phyloP scores from a whole-genome alignment of 257 asterid genomes.

The Perilla frutescens region DNA sequence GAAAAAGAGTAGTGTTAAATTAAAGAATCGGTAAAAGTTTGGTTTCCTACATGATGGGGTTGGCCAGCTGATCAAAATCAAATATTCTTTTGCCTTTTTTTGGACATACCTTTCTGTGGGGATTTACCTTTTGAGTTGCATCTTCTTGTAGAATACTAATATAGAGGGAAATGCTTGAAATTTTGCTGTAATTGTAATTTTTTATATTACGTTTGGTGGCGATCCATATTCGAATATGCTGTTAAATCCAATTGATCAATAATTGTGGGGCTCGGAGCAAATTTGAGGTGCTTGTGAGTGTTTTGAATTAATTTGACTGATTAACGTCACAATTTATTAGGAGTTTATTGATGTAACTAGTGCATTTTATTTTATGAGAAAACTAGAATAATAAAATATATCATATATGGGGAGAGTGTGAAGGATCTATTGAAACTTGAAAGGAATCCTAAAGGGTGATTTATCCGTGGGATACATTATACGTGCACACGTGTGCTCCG shows the following conservation, averaged over 20 bases:
- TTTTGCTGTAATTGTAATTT: neutral
- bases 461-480: neutral
- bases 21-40: neutral
- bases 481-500: slow-evolving; percentile 27
- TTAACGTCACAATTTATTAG: neutral
- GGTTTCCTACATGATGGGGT: slow-evolving; percentile 14
- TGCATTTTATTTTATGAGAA: neutral
- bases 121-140: neutral
- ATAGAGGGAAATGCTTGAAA: slow-evolving; percentile 2
- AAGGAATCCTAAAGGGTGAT: slow-evolving; percentile 6
- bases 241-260: neutral
- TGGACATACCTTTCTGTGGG: slow-evolving; percentile 7
- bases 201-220: neutral
- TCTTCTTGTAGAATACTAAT: neutral
- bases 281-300: neutral
- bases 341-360: neutral
- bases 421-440: neutral
- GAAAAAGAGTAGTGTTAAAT: neutral
- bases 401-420: neutral
- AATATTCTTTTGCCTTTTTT: slow-evolving; percentile 18
- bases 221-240: slow-evolving; percentile 20
- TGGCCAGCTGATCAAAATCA: slow-evolving; percentile 22
- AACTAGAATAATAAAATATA: neutral
- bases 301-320: neutral
- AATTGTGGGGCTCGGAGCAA: neutral